Base-by-base conservation (phyloP, 2,329 filamentous ascomycete genomes). In the Arthrocladium fulminans region DNA sequence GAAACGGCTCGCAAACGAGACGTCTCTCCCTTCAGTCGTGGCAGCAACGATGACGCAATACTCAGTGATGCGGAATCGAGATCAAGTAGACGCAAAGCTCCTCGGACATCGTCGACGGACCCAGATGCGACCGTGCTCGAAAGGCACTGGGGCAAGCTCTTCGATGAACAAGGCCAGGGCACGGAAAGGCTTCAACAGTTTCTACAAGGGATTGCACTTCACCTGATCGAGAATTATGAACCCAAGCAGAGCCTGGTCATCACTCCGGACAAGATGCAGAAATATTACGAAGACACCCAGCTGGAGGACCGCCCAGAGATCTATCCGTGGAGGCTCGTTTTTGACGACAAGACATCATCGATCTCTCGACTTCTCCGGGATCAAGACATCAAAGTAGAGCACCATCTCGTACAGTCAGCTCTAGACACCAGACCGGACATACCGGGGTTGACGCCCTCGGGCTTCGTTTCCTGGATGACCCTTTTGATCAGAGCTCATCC, bases 111-210 rank as follows among this genome's bases (percentile, higher is more conserved):
- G 37, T 61, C 65, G 19, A 71, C 68, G 0, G 60, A 62, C 10
- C 64, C 65, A 25, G 77, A 80, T 51, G 62, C 74, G 52, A 81
- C 76, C 1, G 76, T 77, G 1, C 65, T 84, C 23, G 85, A 89
- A 61, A 78, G 76, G 60, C 81, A 82, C 60, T 94, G 88, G 88
- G 84, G 86, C 4, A 73, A 72, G 8, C 64, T 94, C 2, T 94
- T 94, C 60, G 80, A 84, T 40, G 69, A 73, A 2, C 72, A 80
- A 23, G 84, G 82, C 0, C 73, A 76, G 48, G 79, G 85, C 1
- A 89, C 86, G 0, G 65, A 73, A 41, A 74, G 86, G 45, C 72
- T 90, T 13, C 77, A 77, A 0, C 78, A 88, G 54, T 80, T 92
- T 32, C 67, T 94, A 42, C 73, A 80, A 48, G 86, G 86, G 0